These are phyloP conservation scores for Oryza meridionalis DNA, from an alignment of 176 grass and related monocot genomes.

Conservation along the genomic window DNA sequence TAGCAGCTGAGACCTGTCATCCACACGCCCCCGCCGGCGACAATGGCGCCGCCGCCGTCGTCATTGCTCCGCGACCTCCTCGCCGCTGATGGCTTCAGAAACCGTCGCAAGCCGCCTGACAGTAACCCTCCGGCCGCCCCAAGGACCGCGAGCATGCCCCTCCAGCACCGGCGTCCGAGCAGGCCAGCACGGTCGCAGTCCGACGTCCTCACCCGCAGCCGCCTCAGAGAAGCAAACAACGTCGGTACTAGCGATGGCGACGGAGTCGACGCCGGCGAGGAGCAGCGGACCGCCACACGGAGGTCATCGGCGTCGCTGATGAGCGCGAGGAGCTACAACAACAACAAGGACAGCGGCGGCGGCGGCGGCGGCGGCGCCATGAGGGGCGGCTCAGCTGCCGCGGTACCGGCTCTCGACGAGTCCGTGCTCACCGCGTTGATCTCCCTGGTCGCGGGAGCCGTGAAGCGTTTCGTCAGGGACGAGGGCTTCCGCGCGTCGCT, in stretches of 20 bases:
- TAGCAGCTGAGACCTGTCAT: neutral
- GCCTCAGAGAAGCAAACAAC: neutral
- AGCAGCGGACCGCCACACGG: neutral
- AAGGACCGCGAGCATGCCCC: slow-evolving; percentile 45
- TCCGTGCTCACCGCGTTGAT: slow-evolving; percentile 56
- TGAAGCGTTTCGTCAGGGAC: slow-evolving; percentile 44
- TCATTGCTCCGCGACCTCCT: slow-evolving; percentile 55
- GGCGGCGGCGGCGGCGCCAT: neutral
- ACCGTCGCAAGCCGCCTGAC: slow-evolving; percentile 29
- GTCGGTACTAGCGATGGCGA: neutral
- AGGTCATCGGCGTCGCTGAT: slow-evolving; percentile 37
- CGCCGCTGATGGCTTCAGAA: slow-evolving; percentile 51
- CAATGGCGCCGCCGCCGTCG: slow-evolving; percentile 45
- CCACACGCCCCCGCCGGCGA: neutral
- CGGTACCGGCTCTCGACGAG: slow-evolving; percentile 52
- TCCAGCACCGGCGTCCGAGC: slow-evolving; percentile 32
- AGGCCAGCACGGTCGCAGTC: slow-evolving; percentile 50
- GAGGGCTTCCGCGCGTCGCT: slow-evolving; percentile 38
- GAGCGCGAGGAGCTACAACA: slow-evolving; percentile 19
- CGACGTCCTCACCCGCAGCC: slow-evolving; percentile 44
- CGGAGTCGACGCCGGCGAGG: neutral
- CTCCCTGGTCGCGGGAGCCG: slow-evolving; percentile 39
- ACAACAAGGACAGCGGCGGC: neutral
- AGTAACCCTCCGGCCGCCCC: neutral
- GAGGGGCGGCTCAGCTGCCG: neutral